Evolutionary conservation across 371 early-diverging fungal genomes (phyloP).

Genomic region (Mortierella sp.): DNA sequence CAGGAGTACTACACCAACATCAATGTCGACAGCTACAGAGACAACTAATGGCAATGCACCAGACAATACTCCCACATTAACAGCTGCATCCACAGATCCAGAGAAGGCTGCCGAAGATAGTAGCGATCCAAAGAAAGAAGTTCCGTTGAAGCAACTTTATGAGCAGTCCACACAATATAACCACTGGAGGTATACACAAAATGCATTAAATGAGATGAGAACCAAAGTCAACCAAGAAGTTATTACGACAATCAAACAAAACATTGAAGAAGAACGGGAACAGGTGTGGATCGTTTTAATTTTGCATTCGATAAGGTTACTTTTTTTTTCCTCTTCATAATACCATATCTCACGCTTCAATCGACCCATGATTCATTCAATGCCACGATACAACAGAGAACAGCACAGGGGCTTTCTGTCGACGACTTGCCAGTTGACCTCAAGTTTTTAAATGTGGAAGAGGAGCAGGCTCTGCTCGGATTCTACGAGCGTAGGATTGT

Average conservation of each 20-base stretch:
- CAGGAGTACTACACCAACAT: neutral
- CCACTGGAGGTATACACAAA: slow-evolving; percentile 80
- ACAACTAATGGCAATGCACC: slow-evolving; percentile 10
- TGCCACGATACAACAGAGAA: slow-evolving; percentile 7
- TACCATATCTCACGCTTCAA: no score
- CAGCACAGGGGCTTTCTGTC: slow-evolving; percentile 24
- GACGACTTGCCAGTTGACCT: slow-evolving; percentile 36
- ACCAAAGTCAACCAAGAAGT: slow-evolving; percentile 68
- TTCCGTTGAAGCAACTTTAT: slow-evolving; percentile 42
- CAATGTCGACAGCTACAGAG: slow-evolving; percentile 19
- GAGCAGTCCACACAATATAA: slow-evolving; percentile 73
- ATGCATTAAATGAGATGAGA: slow-evolving; percentile 71
- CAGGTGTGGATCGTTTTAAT: slow-evolving; percentile 12
- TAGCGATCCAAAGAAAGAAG: slow-evolving; percentile 13
- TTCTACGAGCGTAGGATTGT: slow-evolving; percentile 63
- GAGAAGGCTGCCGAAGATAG: neutral
- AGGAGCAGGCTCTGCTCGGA: slow-evolving; percentile 61
- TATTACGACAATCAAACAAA: slow-evolving; percentile 67
- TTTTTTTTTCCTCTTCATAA: neutral
- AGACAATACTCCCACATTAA: neutral
- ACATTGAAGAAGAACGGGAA: slow-evolving; percentile 63
- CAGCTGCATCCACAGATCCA: neutral
- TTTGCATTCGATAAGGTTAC: neutral
- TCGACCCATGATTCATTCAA: neutral
- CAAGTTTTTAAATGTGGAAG: slow-evolving; percentile 64